Percentiles rank a stretch among this genome's conserved stretches.
Conservation (phyloP, 2,329 filamentous ascomycete species). For the Diplodia seriata region DNA sequence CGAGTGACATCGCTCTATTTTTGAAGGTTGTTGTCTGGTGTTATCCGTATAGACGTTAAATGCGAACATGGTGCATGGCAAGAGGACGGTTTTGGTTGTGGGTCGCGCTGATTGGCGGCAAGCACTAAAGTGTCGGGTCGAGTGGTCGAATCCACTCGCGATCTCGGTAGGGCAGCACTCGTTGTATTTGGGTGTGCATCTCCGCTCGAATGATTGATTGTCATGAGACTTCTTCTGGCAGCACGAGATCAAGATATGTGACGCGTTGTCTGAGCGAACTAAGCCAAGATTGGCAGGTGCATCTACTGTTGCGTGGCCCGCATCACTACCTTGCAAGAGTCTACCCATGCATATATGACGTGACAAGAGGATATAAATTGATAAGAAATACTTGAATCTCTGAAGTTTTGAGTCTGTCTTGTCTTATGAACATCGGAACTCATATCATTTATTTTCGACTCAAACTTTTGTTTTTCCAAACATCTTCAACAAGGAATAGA, state of each 20-base stretch:
- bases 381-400: neutral
- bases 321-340: neutral
- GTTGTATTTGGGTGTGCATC: neutral
- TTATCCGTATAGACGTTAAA: too few relatives aligned
- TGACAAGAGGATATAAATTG: neutral
- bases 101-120: neutral
- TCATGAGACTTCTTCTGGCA: neutral
- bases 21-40: neutral
- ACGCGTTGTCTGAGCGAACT: slow-evolving; percentile 1
- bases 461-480: neutral
- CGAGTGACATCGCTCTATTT: neutral
- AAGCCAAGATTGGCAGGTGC: slow-evolving; percentile 26
- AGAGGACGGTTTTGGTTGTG: neutral
- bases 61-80: too few relatives aligned
- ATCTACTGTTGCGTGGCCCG: slow-evolving; percentile 1
- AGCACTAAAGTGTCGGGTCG: neutral
- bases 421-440: neutral
- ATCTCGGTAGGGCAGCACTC: neutral
- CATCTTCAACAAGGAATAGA: neutral
- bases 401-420: slow-evolving; percentile 7
- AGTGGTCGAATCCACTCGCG: neutral
- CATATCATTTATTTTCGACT: neutral
- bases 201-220: neutral
- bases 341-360: slow-evolving; percentile 12
- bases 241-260: neutral